Evolutionary conservation across 2,329 filamentous ascomycete genomes (phyloP).

Genomic region (Claviceps sp.): DNA sequence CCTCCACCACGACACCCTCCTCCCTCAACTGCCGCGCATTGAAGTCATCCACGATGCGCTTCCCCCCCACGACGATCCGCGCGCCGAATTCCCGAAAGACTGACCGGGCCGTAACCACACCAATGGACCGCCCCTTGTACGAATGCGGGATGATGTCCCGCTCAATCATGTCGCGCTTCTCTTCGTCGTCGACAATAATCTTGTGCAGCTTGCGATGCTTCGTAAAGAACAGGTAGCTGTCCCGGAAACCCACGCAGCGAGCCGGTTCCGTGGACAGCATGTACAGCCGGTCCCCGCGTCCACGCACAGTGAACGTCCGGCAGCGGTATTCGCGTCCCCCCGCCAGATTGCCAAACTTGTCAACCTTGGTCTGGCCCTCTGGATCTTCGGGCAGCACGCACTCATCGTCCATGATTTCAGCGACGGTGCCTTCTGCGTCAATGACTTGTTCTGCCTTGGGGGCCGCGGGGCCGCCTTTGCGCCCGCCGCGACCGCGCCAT

Average conservation of each 20-base stretch:
- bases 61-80: slow-evolving; percentile 83
- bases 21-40: slow-evolving; percentile 61
- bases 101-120: slow-evolving; percentile 88
- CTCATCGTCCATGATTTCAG: slow-evolving; percentile 85
- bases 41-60: slow-evolving; percentile 80
- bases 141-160: slow-evolving; percentile 92
- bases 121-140: slow-evolving; percentile 95
- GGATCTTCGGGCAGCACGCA: slow-evolving; percentile 75
- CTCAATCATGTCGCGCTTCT: slow-evolving; percentile 92
- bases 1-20: slow-evolving; percentile 62
- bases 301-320: slow-evolving; percentile 82
- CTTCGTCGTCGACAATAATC: slow-evolving; percentile 95
- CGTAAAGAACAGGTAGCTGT: slow-evolving; percentile 98
- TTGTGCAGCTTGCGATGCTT: slow-evolving; percentile 96
- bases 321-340: slow-evolving; percentile 88
- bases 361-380: slow-evolving; percentile 86
- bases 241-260: slow-evolving; percentile 89
- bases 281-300: slow-evolving; percentile 75
- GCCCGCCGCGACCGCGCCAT: slow-evolving; percentile 55
- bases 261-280: slow-evolving; percentile 98
- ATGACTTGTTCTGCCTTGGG: slow-evolving; percentile 74
- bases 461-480: slow-evolving; percentile 54
- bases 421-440: slow-evolving; percentile 85
- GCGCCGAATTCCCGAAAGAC: slow-evolving; percentile 96
- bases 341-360: slow-evolving; percentile 71